Base-by-base conservation (phyloP, 2,329 filamentous ascomycete genomes). In the Arachnomyces sp. region DNA sequence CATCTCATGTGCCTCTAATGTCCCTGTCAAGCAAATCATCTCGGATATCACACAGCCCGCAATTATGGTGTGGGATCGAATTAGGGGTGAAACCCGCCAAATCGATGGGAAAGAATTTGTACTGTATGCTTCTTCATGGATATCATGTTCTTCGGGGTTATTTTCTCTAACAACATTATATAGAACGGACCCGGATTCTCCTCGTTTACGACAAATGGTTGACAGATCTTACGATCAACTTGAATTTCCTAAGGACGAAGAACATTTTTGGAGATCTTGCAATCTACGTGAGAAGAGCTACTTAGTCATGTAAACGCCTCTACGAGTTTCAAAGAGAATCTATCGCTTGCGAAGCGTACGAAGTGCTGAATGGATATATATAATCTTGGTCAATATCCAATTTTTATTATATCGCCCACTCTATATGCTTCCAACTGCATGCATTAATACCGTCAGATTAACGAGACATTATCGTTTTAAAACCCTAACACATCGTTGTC, bases 11-110 rank as follows among this genome's bases (percentile, higher is more conserved):
- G 55, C 52, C 28, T 45, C 59, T 2, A 51, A 57, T 31, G 50
- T 60, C 0, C 58, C 63, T 0, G 51, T 64, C 4, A 61, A 59
- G 35, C 58, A 66, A 43, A 56, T 66, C 16, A 49, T 67, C 28
- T 55, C 58, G n/a, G 64, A 66, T 46, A 48, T 61, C 35, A 55
- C 60, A 31, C 57, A 55, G 33, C 64, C 63, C 5, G 52, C 47
- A 2, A 44, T 55, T n/a, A 51, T 59, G 40, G 42, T 59, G 7
- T 59, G 56, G 56, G 43, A 53, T 37, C 46, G 35, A 0, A 46
- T 55, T 2, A 25, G 7, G n/a, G 16, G 15, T 29, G 28, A 25
- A 9, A 25, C 20, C 9, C 20, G 20, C 20, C 5, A 9, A 9
- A 25, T 25, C 20, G 9, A 25, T 17, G 15, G 15, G 25, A 29